phyloP scores from a whole-genome alignment of 441 rosid species.

The Croton laevigatus region DNA sequence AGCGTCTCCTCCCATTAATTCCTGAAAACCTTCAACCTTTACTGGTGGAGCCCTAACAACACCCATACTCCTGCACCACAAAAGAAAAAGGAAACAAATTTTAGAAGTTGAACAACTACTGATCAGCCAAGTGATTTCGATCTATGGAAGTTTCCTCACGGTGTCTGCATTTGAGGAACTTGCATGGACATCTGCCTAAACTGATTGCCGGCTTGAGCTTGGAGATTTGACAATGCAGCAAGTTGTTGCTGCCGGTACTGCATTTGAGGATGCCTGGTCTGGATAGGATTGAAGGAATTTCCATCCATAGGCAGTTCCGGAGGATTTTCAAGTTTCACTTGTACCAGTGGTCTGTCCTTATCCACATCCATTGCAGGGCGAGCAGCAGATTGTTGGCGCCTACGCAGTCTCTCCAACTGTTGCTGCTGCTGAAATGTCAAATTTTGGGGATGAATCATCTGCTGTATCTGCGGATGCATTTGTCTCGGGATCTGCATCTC shows the following conservation, averaged over 20 bases:
- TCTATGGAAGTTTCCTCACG: constrained; percentile 47
- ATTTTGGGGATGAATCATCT: constrained; percentile 52
- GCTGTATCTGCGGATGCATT: constrained; percentile 75
- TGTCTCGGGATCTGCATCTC: constrained; percentile 60
- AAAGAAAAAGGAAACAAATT: constrained; percentile 13
- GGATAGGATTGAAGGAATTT: constrained; percentile 52
- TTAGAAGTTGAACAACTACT: constrained; percentile 15
- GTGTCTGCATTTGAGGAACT: constrained; percentile 68
- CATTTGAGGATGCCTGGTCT: constrained; percentile 52
- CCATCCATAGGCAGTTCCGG: constrained; percentile 62
- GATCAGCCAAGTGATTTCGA: constrained; percentile 10
- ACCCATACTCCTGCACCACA: constrained; percentile 56
- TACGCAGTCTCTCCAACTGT: constrained; percentile 52
- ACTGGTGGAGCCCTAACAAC: constrained; percentile 78
- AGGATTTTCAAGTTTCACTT: constrained; percentile 71
- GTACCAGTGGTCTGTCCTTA: constrained; percentile 69
- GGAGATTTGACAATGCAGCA: constrained; percentile 59
- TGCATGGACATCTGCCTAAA: constrained; percentile 66
- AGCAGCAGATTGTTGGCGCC: constrained; percentile 52
- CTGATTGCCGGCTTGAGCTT: constrained; percentile 57
- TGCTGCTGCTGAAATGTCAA: constrained; percentile 54
- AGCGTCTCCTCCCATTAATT: constrained; percentile 90
- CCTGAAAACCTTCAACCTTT: constrained; percentile 90
- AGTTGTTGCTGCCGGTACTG: constrained; percentile 65
- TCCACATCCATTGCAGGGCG: constrained; percentile 63